These are phyloP conservation scores for Sordaria brevicollis DNA, from an alignment of 495 filamentous ascomycete species.

Conservation along the genomic window DNA sequence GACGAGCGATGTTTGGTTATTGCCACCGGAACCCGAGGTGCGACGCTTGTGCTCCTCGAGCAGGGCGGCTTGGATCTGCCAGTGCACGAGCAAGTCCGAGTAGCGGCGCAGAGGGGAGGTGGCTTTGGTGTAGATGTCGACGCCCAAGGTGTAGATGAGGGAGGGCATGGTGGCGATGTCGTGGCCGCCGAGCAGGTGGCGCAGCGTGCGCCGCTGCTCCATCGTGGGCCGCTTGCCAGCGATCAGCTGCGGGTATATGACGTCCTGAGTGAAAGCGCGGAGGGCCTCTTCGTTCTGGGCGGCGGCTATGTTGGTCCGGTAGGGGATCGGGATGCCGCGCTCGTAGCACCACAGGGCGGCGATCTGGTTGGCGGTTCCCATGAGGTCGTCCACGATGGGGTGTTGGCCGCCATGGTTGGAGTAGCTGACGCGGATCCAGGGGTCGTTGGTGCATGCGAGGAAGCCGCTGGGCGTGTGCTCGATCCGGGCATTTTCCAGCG, in stretches of 20 bases:
- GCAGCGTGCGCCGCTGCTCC: conserved; percentile 53
- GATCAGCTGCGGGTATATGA: conserved; percentile 40
- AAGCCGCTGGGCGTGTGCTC: conserved; percentile 6
- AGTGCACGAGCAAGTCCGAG: conserved; percentile 74
- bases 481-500: conserved; percentile 16
- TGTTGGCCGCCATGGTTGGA: conserved; percentile 2
- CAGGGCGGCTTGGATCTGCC: conserved; percentile 80
- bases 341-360: conserved; percentile 63
- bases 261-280: conserved; percentile 34
- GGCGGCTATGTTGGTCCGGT: conserved; percentile 56
- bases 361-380: conserved; percentile 69
- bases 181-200: conserved; percentile 41
- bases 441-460: conserved; percentile 22
- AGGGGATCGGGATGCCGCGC: conserved; percentile 70
- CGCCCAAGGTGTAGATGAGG: conserved; percentile 50
- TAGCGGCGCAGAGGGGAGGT: conserved; percentile 84
- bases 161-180: conserved; percentile 39
- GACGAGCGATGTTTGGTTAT: conserved; percentile 2
- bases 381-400: conserved; percentile 41
- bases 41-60: conserved; percentile 54
- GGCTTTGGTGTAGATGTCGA: conserved; percentile 62
- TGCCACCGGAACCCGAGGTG: conserved; percentile 35
- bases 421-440: conserved; percentile 30
- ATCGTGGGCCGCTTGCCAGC: conserved; percentile 47
- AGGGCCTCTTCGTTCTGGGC: conserved; percentile 33